Conservation (phyloP, 2,329 filamentous ascomycete species). For the Aspergillus clavatus region DNA sequence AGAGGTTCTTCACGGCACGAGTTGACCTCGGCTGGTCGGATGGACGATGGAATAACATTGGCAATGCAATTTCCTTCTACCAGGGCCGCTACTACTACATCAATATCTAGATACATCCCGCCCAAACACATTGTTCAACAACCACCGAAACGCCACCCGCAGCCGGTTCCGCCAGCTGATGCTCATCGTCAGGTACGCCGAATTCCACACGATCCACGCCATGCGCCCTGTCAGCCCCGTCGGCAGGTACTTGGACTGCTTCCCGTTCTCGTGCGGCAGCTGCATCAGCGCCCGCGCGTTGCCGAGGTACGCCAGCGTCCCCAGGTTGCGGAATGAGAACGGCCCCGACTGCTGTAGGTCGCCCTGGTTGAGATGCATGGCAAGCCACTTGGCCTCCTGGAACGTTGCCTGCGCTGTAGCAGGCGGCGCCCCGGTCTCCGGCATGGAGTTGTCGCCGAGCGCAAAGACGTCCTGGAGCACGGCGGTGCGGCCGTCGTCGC, state of each 20-base stretch:
- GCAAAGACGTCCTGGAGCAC: slow-evolving; percentile 52
- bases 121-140: slow-evolving; percentile 41
- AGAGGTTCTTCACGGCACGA: no score
- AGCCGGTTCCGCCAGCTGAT: slow-evolving; percentile 45
- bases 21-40: no score
- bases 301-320: slow-evolving; percentile 57
- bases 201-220: slow-evolving; percentile 43
- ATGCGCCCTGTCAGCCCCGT: slow-evolving; percentile 36
- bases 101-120: slow-evolving; percentile 42
- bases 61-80: no score
- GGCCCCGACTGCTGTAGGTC: slow-evolving; percentile 31
- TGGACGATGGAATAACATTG: no score
- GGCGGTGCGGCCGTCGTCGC: slow-evolving; percentile 31
- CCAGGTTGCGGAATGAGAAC: slow-evolving; percentile 55
- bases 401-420: slow-evolving; percentile 57
- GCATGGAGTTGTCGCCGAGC: slow-evolving; percentile 53
- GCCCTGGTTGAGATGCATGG: slow-evolving; percentile 50
- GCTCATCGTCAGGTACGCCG: slow-evolving; percentile 44
- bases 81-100: neutral
- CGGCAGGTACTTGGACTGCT: slow-evolving; percentile 27
- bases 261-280: slow-evolving; percentile 29
- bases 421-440: slow-evolving; percentile 49
- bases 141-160: slow-evolving; percentile 40
- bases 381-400: slow-evolving; percentile 57
- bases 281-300: slow-evolving; percentile 56